These are phyloP conservation scores for Tylopilus vinaceipallidus DNA, from an alignment of 768 basidiomycete genomes.

Conservation along the genomic window DNA sequence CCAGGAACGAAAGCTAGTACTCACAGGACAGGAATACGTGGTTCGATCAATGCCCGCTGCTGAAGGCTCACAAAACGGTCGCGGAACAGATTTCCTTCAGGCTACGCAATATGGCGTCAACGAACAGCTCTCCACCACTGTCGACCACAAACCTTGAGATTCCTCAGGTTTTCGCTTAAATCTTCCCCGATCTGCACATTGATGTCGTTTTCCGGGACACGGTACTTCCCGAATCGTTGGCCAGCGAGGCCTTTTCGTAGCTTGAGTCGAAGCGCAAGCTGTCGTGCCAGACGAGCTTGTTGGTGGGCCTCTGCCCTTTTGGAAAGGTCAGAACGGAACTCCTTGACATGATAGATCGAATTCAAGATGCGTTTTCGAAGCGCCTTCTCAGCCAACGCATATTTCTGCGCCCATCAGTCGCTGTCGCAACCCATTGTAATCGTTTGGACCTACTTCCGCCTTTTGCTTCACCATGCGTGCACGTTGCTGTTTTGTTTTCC, in stretches of 20 bases:
- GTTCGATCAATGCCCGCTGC: conserved; percentile 84
- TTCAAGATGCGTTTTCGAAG: conserved; percentile 60
- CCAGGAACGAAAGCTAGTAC: conserved; percentile 29
- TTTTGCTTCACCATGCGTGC: conserved; percentile 61
- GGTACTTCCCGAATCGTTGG: conserved; percentile 75
- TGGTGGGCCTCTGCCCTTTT: conserved; percentile 38
- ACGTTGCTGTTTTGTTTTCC: conserved; percentile 66
- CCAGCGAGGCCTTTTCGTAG: conserved; percentile 68
- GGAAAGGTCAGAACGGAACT: conserved; percentile 44
- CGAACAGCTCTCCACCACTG: not conserved
- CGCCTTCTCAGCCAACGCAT: conserved; percentile 55
- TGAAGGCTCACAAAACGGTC: conserved; percentile 88
- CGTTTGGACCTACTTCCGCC: conserved; percentile 53
- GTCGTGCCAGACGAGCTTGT: conserved; percentile 37
- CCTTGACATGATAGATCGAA: conserved; percentile 54
- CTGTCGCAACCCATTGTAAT: not conserved
- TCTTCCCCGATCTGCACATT: conserved; percentile 93
- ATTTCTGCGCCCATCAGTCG: conserved; percentile 47
- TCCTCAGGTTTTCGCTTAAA: conserved; percentile 78
- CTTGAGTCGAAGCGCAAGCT: conserved; percentile 44
- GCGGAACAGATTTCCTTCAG: conserved; percentile 90
- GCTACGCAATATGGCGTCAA: conserved; percentile 42
- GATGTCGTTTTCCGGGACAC: conserved; percentile 62
- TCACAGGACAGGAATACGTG: conserved; percentile 76
- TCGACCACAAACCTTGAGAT: conserved; percentile 63